Conservation (phyloP, 2,329 filamentous ascomycete genomes). For the Chaetomiaceae sp. region DNA sequence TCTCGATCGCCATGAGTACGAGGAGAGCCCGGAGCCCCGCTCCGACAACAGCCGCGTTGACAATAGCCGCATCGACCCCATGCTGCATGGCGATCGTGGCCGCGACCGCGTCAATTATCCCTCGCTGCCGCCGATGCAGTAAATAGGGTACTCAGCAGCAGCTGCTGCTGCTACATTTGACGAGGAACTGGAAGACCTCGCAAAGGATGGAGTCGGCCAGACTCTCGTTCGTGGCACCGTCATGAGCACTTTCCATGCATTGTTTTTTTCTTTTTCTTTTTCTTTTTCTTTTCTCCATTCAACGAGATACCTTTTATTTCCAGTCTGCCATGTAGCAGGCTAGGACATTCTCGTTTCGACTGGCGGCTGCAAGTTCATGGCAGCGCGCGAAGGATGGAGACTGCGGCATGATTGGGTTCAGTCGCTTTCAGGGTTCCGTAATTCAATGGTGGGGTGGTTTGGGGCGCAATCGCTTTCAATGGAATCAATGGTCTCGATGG, state of each 20-base stretch:
- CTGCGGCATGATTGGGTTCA: neutral
- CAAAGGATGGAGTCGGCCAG: no score
- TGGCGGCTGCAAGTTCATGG: no score
- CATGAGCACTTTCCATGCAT: neutral
- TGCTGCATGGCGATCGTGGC: constrained; percentile 28
- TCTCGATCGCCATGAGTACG: constrained; percentile 54
- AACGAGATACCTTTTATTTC: constrained; percentile 3
- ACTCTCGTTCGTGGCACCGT: neutral
- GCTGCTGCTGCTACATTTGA: no score
- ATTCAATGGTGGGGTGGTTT: neutral
- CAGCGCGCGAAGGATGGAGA: no score
- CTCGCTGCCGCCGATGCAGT: constrained; percentile 19
- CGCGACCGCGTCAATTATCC: constrained; percentile 19
- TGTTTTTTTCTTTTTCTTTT: neutral
- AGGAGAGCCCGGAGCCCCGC: constrained; percentile 32
- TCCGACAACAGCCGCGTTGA: constrained; percentile 13
- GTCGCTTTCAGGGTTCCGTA: neutral
- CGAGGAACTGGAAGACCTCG: no score
- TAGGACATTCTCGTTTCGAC: neutral
- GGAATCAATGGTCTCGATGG: no score
- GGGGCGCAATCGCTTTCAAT: constrained; percentile 1
- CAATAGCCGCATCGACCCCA: constrained; percentile 33
- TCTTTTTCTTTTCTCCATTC: neutral
- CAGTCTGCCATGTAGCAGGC: constrained; percentile 3
- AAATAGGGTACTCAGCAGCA: neutral